A percentile compares a stretch with the other conserved stretches of the same genome.
Conservation (phyloP, 495 filamentous ascomycete genomes). For the Cercophora scortea region DNA sequence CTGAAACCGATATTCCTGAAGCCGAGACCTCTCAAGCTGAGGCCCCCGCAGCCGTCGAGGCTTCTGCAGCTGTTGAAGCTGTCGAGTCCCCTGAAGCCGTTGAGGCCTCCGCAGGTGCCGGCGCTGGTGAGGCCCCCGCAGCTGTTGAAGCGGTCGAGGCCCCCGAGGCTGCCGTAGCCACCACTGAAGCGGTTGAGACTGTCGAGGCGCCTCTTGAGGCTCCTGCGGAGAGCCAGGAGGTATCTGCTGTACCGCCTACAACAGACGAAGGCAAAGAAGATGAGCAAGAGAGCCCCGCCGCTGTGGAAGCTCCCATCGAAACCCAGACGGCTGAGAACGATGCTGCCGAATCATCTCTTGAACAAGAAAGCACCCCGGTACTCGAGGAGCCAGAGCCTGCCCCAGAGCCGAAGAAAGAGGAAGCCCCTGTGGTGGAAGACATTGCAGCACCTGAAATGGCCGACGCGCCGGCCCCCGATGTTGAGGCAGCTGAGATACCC, state of each 20-base stretch:
- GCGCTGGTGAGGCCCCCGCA: background rate
- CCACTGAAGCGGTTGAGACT: background rate
- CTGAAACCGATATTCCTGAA: background rate
- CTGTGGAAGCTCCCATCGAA: too few species aligned
- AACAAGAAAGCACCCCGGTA: too few species aligned
- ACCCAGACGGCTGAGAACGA: too few species aligned
- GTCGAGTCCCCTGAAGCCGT: too few species aligned
- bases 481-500: background rate
- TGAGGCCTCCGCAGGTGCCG: background rate
- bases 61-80: background rate
- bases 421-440: background rate
- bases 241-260: too few species aligned
- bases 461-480: background rate
- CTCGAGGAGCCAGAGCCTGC: too few species aligned
- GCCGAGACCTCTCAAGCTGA: too few species aligned
- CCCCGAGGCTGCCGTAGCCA: background rate
- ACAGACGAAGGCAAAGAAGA: too few species aligned
- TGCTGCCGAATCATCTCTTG: too few species aligned
- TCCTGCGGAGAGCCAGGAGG: too few species aligned
- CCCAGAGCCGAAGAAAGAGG: background rate
- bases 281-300: too few species aligned
- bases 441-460: background rate
- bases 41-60: too few species aligned
- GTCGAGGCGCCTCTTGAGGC: background rate
- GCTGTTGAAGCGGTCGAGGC: background rate